A percentile compares a stretch with the other conserved stretches of the same genome.
phyloP scores from a whole-genome alignment of 139 green algal genomes.

The Pseudopediastrum boryanum region DNA sequence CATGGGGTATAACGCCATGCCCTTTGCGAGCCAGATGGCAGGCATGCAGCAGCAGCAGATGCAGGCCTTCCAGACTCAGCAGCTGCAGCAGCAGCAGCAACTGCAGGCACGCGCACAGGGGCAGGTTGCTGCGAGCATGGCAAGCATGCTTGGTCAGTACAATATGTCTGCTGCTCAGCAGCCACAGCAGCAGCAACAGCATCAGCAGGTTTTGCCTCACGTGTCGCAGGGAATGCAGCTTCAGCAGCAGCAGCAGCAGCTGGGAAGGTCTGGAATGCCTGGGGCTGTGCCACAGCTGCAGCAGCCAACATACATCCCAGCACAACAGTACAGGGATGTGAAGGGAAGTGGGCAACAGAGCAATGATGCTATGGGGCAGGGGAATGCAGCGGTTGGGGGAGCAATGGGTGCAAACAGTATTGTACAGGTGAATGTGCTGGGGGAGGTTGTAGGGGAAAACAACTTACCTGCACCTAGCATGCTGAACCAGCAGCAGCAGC shows the following conservation, averaged over 20 bases:
- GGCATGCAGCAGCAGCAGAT: constrained; percentile 1
- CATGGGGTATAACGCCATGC: background rate
- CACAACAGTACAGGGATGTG: too few relatives aligned
- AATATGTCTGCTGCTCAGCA: background rate
- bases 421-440: too few relatives aligned
- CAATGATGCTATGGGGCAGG: too few relatives aligned
- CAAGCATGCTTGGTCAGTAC: background rate
- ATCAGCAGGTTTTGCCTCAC: background rate
- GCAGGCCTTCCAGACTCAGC: background rate
- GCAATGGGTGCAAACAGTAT: too few relatives aligned
- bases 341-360: too few relatives aligned
- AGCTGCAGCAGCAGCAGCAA: background rate
- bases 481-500: background rate
- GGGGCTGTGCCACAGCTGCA: background rate
- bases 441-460: too few relatives aligned
- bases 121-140: background rate
- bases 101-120: background rate
- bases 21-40: background rate
- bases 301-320: too few relatives aligned
- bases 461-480: background rate
- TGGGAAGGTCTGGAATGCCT: background rate
- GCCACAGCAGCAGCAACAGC: background rate
- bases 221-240: background rate
- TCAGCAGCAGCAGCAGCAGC: background rate
- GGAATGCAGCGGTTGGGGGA: too few relatives aligned